Conservation (phyloP, 495 filamentous ascomycete species). For the Talaromyces wortmannii region DNA sequence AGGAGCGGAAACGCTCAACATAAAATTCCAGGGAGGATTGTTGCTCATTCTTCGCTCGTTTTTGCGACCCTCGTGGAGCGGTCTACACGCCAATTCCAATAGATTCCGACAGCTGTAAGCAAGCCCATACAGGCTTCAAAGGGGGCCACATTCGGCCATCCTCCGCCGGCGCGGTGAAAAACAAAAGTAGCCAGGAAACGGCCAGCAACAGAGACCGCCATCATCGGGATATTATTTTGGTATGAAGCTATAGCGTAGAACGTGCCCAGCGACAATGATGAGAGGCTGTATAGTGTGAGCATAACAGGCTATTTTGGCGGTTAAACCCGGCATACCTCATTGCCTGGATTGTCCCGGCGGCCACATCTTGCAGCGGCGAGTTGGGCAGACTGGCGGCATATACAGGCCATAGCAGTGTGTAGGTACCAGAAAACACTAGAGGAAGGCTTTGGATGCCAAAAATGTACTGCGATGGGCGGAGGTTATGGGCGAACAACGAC, state of each 20-base stretch:
- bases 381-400: constrained; percentile 5
- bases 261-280: constrained; percentile 13
- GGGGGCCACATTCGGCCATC: constrained; percentile 15
- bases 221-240: constrained; percentile 19
- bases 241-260: constrained; percentile 15
- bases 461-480: constrained; percentile 9
- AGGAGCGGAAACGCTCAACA: too few species aligned
- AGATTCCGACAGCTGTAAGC: constrained; percentile 11
- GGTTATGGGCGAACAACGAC: too few species aligned
- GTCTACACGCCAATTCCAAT: constrained; percentile 10
- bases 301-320: neutral
- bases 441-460: constrained; percentile 16
- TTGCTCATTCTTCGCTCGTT: too few species aligned
- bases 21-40: too few species aligned
- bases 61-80: neutral
- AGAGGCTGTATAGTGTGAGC: constrained; percentile 7
- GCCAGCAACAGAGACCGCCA: constrained; percentile 14
- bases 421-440: constrained; percentile 13
- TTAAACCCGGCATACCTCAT: constrained; percentile 8
- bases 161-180: constrained; percentile 10
- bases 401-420: constrained; percentile 10
- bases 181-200: constrained; percentile 13
- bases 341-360: constrained; percentile 14
- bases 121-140: constrained; percentile 16
- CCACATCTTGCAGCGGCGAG: constrained; percentile 10